Evolutionary conservation across 2,329 filamentous ascomycete genomes (phyloP).

Genomic region (Chalaropsis thielavioides): DNA sequence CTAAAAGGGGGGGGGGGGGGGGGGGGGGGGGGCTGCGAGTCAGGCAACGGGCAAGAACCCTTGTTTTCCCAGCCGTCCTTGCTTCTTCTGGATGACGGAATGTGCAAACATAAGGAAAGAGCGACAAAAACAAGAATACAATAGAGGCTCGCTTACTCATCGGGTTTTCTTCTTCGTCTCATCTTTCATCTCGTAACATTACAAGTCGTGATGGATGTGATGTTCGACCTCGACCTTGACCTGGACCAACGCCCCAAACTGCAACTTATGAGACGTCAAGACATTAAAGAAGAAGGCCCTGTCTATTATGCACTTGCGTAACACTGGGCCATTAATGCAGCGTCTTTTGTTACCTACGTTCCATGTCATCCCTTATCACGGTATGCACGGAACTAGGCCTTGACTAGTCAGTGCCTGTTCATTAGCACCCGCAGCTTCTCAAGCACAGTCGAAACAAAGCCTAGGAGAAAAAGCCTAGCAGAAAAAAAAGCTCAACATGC

Average conservation of each 20-base stretch:
- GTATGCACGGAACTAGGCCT: neutral
- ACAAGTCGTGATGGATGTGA: neutral
- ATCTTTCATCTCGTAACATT: neutral
- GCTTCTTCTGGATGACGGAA: neutral
- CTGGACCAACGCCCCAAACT: no score
- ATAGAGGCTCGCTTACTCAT: neutral
- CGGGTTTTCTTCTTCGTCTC: neutral
- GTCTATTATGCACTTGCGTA: neutral
- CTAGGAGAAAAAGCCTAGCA: neutral
- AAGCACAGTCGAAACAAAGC: neutral
- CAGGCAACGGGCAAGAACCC: neutral
- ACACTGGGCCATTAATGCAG: neutral
- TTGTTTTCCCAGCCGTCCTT: neutral
- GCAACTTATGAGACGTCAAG: neutral
- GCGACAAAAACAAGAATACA: neutral
- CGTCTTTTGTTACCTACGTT: neutral
- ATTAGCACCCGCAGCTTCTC: conserved; percentile 10
- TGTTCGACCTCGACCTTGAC: neutral
- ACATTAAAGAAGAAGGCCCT: neutral
- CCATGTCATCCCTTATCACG: neutral
- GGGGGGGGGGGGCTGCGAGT: neutral
- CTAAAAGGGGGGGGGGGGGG: neutral
- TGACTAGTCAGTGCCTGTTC: neutral
- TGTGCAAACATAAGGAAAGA: neutral
- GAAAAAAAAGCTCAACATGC: neutral